Evolutionary conservation across 164 flowering plant species (phyloP).

Genomic region (Santalum album): DNA sequence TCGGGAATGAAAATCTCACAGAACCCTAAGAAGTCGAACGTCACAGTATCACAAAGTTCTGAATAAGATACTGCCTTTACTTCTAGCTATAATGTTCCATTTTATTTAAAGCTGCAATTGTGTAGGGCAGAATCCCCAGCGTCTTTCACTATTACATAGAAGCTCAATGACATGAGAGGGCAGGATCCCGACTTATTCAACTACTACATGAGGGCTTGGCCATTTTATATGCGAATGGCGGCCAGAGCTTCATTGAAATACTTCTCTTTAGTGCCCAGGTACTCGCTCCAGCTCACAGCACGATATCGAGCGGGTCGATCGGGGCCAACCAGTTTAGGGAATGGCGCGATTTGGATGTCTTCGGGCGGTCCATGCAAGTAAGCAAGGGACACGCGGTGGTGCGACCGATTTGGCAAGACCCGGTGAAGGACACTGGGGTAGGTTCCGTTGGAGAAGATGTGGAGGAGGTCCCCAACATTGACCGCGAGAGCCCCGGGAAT

Average conservation of each 20-base stretch:
- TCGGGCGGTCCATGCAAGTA: constrained; percentile 51
- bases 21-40: no score
- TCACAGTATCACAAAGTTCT: no score
- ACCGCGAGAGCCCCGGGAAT: constrained; percentile 52
- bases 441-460: constrained; percentile 73
- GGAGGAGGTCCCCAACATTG: constrained; percentile 76
- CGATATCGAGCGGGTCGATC: constrained; percentile 50
- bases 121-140: no score
- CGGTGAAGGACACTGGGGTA: constrained; percentile 50
- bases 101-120: no score
- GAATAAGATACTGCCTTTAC: no score
- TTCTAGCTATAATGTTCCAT: no score
- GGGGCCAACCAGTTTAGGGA: constrained; percentile 32
- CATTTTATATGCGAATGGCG: constrained; percentile 24
- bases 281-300: constrained; percentile 64
- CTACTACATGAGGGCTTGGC: no score
- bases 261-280: constrained; percentile 59
- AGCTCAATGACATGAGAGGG: no score
- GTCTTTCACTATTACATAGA: no score
- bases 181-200: no score
- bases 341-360: constrained; percentile 37
- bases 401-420: constrained; percentile 40
- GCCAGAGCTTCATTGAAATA: constrained; percentile 71
- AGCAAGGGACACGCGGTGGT: constrained; percentile 45
- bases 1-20: no score